Evolutionary conservation across 83 land plant species (phyloP).

Genomic region (Thuja plicata): DNA sequence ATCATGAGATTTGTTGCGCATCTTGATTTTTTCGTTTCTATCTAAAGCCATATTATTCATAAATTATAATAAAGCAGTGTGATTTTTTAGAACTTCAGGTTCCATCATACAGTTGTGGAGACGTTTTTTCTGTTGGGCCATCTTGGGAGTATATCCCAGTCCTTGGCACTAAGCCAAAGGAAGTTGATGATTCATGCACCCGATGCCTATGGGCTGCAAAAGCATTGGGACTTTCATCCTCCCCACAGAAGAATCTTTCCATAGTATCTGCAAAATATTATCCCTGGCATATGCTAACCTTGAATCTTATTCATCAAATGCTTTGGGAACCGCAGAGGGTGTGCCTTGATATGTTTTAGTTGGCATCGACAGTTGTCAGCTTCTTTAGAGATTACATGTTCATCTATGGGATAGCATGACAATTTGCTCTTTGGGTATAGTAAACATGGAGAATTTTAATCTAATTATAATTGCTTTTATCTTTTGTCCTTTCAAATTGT

Average conservation of each 20-base stretch:
- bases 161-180: no score
- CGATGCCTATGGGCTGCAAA: no score
- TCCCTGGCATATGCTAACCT: neutral
- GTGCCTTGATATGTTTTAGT: neutral
- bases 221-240: no score
- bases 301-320: neutral
- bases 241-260: neutral
- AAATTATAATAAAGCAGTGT: neutral
- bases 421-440: neutral
- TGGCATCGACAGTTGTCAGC: neutral
- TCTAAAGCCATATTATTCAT: neutral
- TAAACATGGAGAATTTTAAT: neutral
- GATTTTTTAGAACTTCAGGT: neutral
- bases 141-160: no score
- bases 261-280: neutral
- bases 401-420: neutral
- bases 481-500: neutral
- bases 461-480: neutral
- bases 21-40: neutral
- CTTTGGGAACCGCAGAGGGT: neutral
- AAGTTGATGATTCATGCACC: no score
- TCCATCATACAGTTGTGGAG: neutral
- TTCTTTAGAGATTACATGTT: no score
- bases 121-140: neutral
- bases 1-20: neutral